phyloP scores from a whole-genome alignment of 2,329 filamentous ascomycete genomes.

The Neospermospora avenae region DNA sequence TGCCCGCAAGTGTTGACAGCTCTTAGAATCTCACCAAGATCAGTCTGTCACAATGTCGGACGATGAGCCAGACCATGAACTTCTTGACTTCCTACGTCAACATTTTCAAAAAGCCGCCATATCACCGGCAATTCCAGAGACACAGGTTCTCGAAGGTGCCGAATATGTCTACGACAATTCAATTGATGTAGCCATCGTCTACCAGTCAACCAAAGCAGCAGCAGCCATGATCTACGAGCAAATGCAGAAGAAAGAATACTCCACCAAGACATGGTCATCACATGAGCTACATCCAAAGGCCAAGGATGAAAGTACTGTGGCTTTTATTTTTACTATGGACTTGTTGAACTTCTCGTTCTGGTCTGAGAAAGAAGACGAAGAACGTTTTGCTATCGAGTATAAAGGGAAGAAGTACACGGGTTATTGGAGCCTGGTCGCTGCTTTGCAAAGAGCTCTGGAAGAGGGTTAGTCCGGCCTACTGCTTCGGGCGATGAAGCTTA shows the following conservation, averaged over 20 bases:
- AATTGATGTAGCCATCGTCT: conserved; percentile 87
- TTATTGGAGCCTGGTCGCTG: conserved; percentile 91
- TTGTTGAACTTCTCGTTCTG: conserved; percentile 96
- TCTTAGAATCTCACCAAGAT: background rate
- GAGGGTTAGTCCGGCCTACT: conserved; percentile 56
- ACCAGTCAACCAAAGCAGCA: conserved; percentile 76
- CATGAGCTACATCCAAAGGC: conserved; percentile 86
- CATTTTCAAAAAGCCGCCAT: conserved; percentile 62
- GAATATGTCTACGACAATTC: conserved; percentile 89
- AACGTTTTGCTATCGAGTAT: conserved; percentile 82
- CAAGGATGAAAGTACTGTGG: conserved; percentile 75
- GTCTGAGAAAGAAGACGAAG: conserved; percentile 64
- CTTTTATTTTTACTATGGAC: conserved; percentile 98
- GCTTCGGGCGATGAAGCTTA: conserved; percentile 19
- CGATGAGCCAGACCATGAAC: conserved; percentile 84
- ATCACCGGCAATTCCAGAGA: conserved; percentile 61
- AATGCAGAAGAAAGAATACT: conserved; percentile 83
- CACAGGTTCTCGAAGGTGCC: conserved; percentile 76
- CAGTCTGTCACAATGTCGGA: conserved; percentile 65
- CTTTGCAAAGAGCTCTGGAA: conserved; percentile 81
- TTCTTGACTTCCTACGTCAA: conserved; percentile 80
- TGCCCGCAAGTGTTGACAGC: background rate
- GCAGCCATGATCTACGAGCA: conserved; percentile 73
- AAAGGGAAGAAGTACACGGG: conserved; percentile 81
- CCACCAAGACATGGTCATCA: conserved; percentile 78